Evolutionary conservation across 805 yeast genomes (phyloP), one percentile per base, ranked within the genome.

Genomic region (Jamesozyma lodderae): DNA sequence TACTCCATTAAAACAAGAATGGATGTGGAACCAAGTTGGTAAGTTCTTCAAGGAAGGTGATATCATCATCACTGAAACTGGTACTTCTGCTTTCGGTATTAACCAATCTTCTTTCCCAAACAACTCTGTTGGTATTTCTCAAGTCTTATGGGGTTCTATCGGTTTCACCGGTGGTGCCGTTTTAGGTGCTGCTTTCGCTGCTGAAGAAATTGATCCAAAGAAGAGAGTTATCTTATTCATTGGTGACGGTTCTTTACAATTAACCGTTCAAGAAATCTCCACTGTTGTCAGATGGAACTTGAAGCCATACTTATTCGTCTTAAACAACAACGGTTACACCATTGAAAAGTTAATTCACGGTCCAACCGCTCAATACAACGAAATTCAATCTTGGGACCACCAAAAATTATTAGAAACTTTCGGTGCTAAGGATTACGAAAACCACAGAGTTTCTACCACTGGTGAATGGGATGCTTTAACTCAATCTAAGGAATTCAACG

Each of bases 191-290:
- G 73, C 73, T 30, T 71, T 76, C 63, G 84, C 82, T 19, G 75
- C 79, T 47, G 72, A 73, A 53, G 84, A 79, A 60, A 53, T 75
- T 41, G 75, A 75, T 54, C 77, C 76, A 47, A 55, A 57, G 42
- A 75, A 69, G 62, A 73, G 85, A 69, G 81, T 75, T 38, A 68
- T 77, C 42, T 63, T 79, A 43, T 79, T 79, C 57, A 73, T 77
- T 48, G 86, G 86, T 66, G 86, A 79, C 60, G 86, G 86, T 59
- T 79, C 85, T 32, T 67, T 79, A 52, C 86, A 79, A 64, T 69
- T 79, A 62, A 78, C 86, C 11, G 82, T 77, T 25, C 84, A 78
- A 66, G 81, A 80, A 58, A 75, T 79, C 55, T 75, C 81, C 40
- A 78, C 82, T 47, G 71, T 77, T 72, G 67, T 75, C 55, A 73